Evolutionary conservation across 2,329 filamentous ascomycete genomes (phyloP).

Genomic region (Trichoderma sp.): DNA sequence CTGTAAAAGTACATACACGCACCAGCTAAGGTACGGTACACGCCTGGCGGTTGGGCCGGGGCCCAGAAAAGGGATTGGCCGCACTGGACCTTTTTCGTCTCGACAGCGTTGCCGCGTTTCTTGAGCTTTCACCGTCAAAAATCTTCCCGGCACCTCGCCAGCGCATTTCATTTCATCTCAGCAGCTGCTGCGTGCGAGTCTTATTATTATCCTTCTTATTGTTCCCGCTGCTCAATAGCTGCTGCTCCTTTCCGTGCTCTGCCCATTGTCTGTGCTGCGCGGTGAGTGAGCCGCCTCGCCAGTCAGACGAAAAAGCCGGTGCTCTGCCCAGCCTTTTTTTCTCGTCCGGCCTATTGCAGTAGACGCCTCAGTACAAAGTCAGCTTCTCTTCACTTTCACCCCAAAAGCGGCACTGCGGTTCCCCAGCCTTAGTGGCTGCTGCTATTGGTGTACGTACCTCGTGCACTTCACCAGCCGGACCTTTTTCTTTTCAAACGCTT

Average conservation of each 20-base stretch:
- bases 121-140: background rate
- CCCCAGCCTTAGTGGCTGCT: slow-evolving; percentile 1
- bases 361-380: background rate
- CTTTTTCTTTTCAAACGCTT: slow-evolving; percentile 21
- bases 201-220: background rate
- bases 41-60: slow-evolving; percentile 8
- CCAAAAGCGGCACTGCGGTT: slow-evolving; percentile 2
- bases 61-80: slow-evolving; percentile 19
- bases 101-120: slow-evolving; percentile 8
- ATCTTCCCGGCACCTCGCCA: background rate
- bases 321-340: slow-evolving; percentile 7
- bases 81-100: slow-evolving; percentile 9
- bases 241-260: background rate
- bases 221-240: background rate
- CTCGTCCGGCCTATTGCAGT: slow-evolving; percentile 9
- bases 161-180: background rate
- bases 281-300: background rate
- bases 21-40: background rate
- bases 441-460: background rate
- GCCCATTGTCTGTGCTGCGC: slow-evolving; percentile 14
- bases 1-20: background rate
- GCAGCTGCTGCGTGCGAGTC: background rate
- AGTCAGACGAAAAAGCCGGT: background rate
- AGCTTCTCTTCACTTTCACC: slow-evolving; percentile 6
- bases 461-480: slow-evolving; percentile 18